phyloP scores from a whole-genome alignment of 75 land plant species.

The Picea sitchensis region DNA sequence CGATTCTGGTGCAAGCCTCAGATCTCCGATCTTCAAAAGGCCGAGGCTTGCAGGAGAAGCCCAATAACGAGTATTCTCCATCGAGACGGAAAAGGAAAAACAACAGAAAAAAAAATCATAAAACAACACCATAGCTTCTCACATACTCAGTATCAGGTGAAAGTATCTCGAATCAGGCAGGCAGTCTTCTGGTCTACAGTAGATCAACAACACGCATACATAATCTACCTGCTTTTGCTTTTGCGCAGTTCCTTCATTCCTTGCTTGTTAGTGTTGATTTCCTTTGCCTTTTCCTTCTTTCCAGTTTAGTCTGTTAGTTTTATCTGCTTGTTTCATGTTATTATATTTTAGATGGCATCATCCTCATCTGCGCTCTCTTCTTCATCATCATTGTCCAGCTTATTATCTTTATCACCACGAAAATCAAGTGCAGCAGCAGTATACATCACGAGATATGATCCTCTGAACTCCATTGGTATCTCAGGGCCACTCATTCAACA shows the following conservation, averaged over 20 bases:
- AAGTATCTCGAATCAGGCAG: neutral
- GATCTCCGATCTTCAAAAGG: neutral
- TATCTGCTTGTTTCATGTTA: neutral
- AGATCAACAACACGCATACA: neutral
- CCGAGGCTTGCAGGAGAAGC: neutral
- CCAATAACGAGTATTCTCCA: neutral
- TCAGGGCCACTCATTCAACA: neutral
- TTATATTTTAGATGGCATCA: conserved; percentile 7
- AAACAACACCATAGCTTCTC: neutral
- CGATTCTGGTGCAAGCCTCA: conserved; percentile 1
- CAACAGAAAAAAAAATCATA: too few relatives aligned
- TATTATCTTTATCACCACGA: neutral
- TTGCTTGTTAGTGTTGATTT: conserved; percentile 9
- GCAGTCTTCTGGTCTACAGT: neutral
- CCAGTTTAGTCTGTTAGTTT: too few relatives aligned
- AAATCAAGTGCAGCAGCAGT: neutral
- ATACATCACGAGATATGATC: neutral
- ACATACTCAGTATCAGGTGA: neutral
- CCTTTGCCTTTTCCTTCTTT: neutral
- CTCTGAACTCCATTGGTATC: neutral
- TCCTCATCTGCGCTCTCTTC: too few relatives aligned
- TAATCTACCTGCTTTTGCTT: conserved; percentile 1
- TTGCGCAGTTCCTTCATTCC: conserved; percentile 6
- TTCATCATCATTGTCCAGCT: too few relatives aligned
- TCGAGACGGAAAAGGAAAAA: neutral